Conservation (phyloP, 257 asterid genomes). For the Nicotiana attenuata region DNA sequence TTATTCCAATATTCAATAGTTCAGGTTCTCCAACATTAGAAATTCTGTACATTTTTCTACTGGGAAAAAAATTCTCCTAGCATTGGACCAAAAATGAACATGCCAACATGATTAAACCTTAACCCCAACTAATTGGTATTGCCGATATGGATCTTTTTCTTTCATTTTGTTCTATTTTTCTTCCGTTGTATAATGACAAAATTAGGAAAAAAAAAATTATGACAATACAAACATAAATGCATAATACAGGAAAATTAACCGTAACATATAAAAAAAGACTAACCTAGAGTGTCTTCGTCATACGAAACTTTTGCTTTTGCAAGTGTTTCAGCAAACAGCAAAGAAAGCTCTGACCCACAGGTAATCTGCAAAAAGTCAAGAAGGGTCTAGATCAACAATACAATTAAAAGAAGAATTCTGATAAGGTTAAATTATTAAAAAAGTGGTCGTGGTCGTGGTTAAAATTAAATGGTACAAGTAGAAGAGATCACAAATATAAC, state of each 20-base stretch:
- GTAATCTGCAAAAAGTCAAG: constrained; percentile 50
- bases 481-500: constrained; percentile 20
- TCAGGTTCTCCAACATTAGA: neutral
- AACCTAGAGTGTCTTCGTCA: constrained; percentile 67
- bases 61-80: neutral
- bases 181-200: neutral
- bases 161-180: neutral
- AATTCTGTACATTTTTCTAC: neutral
- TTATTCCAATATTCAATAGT: neutral
- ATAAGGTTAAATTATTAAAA: neutral
- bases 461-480: neutral
- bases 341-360: constrained; percentile 95
- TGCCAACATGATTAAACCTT: neutral
- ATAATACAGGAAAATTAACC: neutral
- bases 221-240: neutral
- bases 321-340: constrained; percentile 74
- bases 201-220: neutral
- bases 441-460: no score
- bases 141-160: neutral
- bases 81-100: no score
- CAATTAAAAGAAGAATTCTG: neutral
- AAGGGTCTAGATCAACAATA: neutral
- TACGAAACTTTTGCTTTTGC: constrained; percentile 70
- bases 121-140: neutral
- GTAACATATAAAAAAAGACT: constrained; percentile 18